Evolutionary conservation across 768 basidiomycete species (phyloP).

Genomic region (Rhizopogon sp.): DNA sequence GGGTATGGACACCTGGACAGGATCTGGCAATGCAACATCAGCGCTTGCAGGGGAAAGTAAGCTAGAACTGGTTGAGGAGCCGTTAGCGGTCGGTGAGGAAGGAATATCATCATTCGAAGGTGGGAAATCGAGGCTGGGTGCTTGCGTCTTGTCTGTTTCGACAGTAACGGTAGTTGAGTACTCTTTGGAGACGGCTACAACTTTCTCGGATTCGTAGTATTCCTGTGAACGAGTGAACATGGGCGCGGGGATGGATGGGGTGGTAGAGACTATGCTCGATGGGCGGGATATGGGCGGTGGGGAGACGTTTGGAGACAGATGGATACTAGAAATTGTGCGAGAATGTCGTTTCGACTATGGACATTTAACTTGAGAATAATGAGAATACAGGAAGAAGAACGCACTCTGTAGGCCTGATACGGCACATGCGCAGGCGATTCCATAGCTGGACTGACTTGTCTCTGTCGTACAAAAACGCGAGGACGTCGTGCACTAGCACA

Average conservation of each 20-base stretch:
- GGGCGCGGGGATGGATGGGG: constrained; percentile 1
- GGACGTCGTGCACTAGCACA: background rate
- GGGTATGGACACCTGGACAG: background rate
- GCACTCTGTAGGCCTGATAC: constrained; percentile 47
- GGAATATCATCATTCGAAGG: constrained; percentile 5
- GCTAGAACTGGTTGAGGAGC: background rate
- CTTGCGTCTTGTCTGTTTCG: constrained; percentile 2
- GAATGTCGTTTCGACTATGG: constrained; percentile 45
- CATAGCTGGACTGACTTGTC: background rate
- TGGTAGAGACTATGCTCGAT: constrained; percentile 12
- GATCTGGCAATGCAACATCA: background rate
- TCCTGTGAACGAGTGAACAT: background rate
- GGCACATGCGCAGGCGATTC: constrained; percentile 29
- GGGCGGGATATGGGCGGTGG: constrained; percentile 17
- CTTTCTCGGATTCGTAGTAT: constrained; percentile 17
- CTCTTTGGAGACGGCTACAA: constrained; percentile 1
- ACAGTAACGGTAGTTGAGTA: constrained; percentile 6
- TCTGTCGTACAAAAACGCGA: background rate
- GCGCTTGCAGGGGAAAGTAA: background rate
- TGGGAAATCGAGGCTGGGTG: constrained; percentile 5
- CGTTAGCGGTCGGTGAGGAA: constrained; percentile 5
- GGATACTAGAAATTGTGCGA: constrained; percentile 29
- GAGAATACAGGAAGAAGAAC: background rate
- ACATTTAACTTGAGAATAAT: background rate
- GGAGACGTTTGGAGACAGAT: constrained; percentile 18